Evolutionary conservation across 805 yeast species (phyloP), one percentile per base, ranked within the genome.

Genomic region (Debaryomyces tyrocola): DNA sequence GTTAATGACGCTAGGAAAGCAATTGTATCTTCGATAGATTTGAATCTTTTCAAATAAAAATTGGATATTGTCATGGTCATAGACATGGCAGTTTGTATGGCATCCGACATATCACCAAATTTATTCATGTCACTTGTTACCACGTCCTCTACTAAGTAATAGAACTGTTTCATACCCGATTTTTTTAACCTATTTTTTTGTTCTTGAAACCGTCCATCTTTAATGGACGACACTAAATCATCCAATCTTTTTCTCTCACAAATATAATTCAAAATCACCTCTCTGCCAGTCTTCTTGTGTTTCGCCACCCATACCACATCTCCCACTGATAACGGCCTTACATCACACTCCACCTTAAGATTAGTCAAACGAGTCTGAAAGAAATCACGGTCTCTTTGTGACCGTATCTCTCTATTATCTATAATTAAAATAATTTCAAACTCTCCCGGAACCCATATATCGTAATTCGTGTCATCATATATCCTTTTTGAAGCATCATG

Each of bases 261-360:
- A n/a, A 94, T 85, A 50, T 81, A 84, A 60, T 92, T 87, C 14
- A 94, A 66, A 0, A 88, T 85, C 4, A 84, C 89, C 45, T 84
- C 84, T 44, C 77, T 76, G 1, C 78, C 75, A 0, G 87, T 78
- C 0, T 49, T 54, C 43, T 70, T 78, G 57, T 90, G 78, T 46
- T 77, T 76, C 0, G 97, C 99, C 2, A 90, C 74, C 99, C 98
- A 94, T 8, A 86, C 51, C 0, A 85, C 85, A 68, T 94, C 99
- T 5, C 99, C 98, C 2, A 91, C 80, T 0, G 94, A 69, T 24
- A 94, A 70, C 1, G 87, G 70, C 40, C 79, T 63, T 0, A 77
- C 78, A 17, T 79, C 84, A 42, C 79, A 70, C 3, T 67, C 62
- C 1, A 86, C 70, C 0, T 83, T 84, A 8, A 70, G 59, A 15